Percentiles rank a stretch among this genome's conserved stretches.
phyloP scores from a whole-genome alignment of 2,329 filamentous ascomycete genomes.

The Curvularia spicifera region DNA sequence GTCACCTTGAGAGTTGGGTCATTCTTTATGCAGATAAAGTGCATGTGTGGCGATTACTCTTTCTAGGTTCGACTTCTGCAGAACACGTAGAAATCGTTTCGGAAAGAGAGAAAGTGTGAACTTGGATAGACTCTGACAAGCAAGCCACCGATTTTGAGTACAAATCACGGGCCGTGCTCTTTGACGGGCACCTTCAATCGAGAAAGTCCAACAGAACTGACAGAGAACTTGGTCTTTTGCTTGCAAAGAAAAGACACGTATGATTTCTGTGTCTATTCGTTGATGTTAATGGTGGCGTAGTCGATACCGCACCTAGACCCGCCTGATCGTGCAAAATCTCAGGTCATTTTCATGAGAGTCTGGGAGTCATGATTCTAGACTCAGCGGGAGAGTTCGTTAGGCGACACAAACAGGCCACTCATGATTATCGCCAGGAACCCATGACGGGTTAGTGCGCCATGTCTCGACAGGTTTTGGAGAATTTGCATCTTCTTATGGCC shows the following conservation, averaged over 20 bases:
- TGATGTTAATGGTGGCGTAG: neutral
- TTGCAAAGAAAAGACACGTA: neutral
- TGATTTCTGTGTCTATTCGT: neutral
- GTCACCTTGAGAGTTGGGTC: neutral
- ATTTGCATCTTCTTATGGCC: neutral
- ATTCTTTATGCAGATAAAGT: neutral
- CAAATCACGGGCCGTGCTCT: neutral
- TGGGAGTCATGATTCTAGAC: neutral
- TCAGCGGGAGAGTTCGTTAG: neutral
- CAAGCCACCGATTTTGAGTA: neutral
- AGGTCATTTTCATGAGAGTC: neutral
- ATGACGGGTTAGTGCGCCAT: neutral
- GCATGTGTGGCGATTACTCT: neutral
- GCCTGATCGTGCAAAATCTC: neutral
- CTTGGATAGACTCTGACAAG: neutral
- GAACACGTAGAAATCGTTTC: neutral
- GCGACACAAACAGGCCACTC: neutral
- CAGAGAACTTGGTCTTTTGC: neutral
- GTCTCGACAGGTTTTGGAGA: neutral
- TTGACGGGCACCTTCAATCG: neutral
- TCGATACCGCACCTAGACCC: neutral
- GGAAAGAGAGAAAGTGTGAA: too few species aligned
- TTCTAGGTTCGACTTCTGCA: neutral
- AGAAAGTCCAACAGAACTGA: too few species aligned
- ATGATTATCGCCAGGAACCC: neutral